Evolutionary conservation across 768 basidiomycete genomes (phyloP).

Genomic region (Hortiboletus campestris): DNA sequence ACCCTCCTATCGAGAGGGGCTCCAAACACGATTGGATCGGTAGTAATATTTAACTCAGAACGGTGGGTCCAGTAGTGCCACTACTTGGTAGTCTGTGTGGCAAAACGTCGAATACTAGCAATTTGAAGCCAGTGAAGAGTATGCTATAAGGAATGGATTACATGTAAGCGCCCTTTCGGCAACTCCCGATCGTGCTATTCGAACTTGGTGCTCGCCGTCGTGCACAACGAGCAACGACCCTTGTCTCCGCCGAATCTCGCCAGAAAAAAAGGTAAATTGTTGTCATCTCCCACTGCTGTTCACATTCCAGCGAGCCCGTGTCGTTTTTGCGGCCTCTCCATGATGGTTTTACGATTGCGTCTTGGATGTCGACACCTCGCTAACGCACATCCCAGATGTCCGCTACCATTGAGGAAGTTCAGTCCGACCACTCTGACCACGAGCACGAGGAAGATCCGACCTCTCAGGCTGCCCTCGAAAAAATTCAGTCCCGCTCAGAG

Average conservation of each 20-base stretch:
- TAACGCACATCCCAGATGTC: conserved; percentile 55
- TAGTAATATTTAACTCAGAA: not conserved
- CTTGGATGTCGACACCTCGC: conserved; percentile 31
- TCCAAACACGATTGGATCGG: not conserved
- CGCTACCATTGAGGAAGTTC: conserved; percentile 74
- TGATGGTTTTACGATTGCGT: conserved; percentile 30
- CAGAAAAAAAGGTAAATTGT: conserved; percentile 23
- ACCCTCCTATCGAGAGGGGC: conserved; percentile 9
- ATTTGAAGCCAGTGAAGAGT: no score
- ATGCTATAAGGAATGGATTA: not conserved
- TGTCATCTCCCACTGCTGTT: not conserved
- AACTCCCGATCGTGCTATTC: conserved; percentile 20
- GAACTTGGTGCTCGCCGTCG: conserved; percentile 29
- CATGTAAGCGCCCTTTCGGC: conserved; percentile 20
- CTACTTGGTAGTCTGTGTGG: not conserved
- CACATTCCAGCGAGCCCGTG: not conserved
- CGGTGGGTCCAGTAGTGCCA: no score
- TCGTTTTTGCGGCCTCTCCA: not conserved
- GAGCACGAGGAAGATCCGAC: conserved; percentile 81
- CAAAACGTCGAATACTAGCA: not conserved
- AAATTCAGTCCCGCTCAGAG: conserved; percentile 92
- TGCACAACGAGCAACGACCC: conserved; percentile 34
- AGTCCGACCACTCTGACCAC: conserved; percentile 76
- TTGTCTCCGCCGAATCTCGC: conserved; percentile 10
- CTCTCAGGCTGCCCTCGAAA: conserved; percentile 81